Evolutionary conservation across 176 grass and related monocot species (phyloP).

Genomic region (Poa annua): DNA sequence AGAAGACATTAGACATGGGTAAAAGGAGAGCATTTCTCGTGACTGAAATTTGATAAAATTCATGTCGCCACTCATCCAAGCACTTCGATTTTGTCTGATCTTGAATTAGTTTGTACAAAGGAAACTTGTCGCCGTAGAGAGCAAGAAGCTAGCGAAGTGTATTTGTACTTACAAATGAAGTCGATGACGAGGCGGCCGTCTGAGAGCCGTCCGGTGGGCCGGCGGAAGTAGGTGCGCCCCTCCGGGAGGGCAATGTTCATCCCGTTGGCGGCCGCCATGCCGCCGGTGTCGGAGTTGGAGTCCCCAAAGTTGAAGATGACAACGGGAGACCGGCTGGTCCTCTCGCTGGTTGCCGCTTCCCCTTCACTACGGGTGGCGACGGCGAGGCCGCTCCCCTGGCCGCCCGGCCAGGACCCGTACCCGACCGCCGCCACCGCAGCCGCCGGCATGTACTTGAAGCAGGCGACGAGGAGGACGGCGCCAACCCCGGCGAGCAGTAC

Average conservation of each 20-base stretch:
- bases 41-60: too few species aligned
- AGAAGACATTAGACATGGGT: too few species aligned
- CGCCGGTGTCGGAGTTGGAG: conserved; percentile 95
- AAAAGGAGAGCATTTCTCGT: too few species aligned
- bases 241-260: conserved; percentile 48
- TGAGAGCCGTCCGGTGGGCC: conserved; percentile 62
- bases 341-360: background rate
- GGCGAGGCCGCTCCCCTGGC: background rate
- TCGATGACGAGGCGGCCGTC: conserved; percentile 93
- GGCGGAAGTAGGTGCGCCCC: conserved; percentile 65
- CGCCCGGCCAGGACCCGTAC: conserved; percentile 7
- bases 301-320: conserved; percentile 92
- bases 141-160: background rate
- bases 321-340: background rate
- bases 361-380: background rate
- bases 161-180: conserved; percentile 57
- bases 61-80: too few species aligned
- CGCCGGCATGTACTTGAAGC: conserved; percentile 45
- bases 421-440: conserved; percentile 30
- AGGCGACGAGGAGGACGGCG: conserved; percentile 23
- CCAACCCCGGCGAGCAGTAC: conserved; percentile 39
- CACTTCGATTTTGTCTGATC: background rate
- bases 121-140: background rate
- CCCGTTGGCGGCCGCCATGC: conserved; percentile 62
- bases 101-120: background rate